phyloP scores from a whole-genome alignment of 495 filamentous ascomycete species.

The Penicillium simplicissimum region DNA sequence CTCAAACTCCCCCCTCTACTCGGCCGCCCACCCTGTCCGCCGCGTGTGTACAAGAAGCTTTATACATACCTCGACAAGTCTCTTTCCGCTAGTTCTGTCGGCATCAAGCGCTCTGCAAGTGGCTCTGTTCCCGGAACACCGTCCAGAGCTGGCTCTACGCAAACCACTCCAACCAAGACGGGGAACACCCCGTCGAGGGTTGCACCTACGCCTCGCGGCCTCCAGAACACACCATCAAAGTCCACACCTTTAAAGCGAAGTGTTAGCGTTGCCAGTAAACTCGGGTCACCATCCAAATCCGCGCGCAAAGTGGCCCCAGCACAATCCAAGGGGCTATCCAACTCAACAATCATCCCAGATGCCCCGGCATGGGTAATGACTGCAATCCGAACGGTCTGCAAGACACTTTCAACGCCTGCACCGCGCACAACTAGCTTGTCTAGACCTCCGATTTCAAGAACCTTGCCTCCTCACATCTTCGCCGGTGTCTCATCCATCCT shows the following conservation, averaged over 20 bases:
- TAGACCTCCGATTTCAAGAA: slow-evolving; percentile 46
- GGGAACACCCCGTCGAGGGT: slow-evolving; percentile 38
- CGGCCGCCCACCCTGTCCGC: slow-evolving; percentile 78
- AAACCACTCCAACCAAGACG: slow-evolving; percentile 38
- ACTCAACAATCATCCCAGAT: slow-evolving; percentile 41
- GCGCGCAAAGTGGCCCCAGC: slow-evolving; percentile 21
- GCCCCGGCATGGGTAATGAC: slow-evolving; percentile 68
- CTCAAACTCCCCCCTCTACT: slow-evolving; percentile 82
- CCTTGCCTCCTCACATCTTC: slow-evolving; percentile 62
- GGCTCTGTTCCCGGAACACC: slow-evolving; percentile 34
- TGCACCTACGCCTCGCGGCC: slow-evolving; percentile 33
- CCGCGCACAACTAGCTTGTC: slow-evolving; percentile 48
- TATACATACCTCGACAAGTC: slow-evolving; percentile 77
- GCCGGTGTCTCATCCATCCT: slow-evolving; percentile 62
- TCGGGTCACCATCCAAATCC: slow-evolving; percentile 27
- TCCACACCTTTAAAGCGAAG: slow-evolving; percentile 42
- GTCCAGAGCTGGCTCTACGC: slow-evolving; percentile 27
- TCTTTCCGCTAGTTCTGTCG: slow-evolving; percentile 48
- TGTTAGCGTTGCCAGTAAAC: slow-evolving; percentile 22
- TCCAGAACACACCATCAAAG: slow-evolving; percentile 47
- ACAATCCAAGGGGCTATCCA: slow-evolving; percentile 24
- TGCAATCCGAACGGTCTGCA: slow-evolving; percentile 64
- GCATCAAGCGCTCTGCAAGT: slow-evolving; percentile 34
- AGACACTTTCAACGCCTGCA: slow-evolving; percentile 56
- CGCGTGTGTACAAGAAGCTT: slow-evolving; percentile 80